These are phyloP conservation scores for Marasmius tenuissimus DNA, from an alignment of 1,284 basidiomycete species.

Conservation along the genomic window DNA sequence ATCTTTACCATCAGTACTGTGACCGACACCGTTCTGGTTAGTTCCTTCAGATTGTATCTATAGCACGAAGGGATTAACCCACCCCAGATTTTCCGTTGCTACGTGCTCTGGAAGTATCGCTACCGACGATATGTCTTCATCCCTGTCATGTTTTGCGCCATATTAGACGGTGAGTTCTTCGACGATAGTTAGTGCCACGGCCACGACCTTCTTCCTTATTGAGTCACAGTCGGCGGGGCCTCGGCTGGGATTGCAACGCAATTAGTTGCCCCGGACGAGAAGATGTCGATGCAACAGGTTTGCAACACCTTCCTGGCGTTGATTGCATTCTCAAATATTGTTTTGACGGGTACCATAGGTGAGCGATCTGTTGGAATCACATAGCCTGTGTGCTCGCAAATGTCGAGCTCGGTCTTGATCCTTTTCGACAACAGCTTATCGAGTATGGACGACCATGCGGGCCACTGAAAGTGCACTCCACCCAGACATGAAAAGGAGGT, in stretches of 20 bases:
- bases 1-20: too few relatives aligned
- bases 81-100: not conserved
- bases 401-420: too few relatives aligned
- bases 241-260: not conserved
- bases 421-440: not conserved
- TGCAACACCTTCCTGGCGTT: too few relatives aligned
- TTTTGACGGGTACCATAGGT: not conserved
- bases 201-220: not conserved
- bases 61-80: too few relatives aligned
- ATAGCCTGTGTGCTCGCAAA: too few relatives aligned
- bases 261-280: too few relatives aligned
- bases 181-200: too few relatives aligned
- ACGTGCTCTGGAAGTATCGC: not conserved
- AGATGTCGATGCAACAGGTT: too few relatives aligned
- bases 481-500: not conserved
- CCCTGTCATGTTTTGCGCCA: not conserved
- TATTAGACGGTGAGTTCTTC: not conserved
- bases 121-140: not conserved
- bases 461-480: not conserved
- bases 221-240: not conserved
- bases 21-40: too few relatives aligned
- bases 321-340: not conserved
- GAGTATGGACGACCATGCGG: not conserved
- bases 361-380: too few relatives aligned
- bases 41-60: too few relatives aligned